phyloP scores from a whole-genome alignment of 495 filamentous ascomycete species.

The Terfezia boudieri region DNA sequence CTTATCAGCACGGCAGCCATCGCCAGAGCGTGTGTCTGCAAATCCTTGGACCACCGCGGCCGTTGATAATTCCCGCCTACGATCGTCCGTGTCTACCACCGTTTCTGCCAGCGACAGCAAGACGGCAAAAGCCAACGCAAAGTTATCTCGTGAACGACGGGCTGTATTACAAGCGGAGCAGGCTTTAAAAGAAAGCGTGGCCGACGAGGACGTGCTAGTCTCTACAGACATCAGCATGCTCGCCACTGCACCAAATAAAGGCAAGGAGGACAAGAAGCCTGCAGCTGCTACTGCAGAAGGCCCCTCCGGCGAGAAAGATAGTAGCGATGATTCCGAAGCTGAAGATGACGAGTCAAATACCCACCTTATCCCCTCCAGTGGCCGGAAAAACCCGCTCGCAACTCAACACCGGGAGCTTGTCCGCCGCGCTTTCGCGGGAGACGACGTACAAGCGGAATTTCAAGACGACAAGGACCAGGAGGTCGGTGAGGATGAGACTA shows the following conservation, averaged over 20 bases:
- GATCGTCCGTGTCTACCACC: neutral
- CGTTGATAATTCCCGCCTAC: neutral
- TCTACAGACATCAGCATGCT: constrained; percentile 5
- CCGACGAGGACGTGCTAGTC: constrained; percentile 13
- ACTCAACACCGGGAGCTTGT: constrained; percentile 61
- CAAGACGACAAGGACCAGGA: constrained; percentile 50
- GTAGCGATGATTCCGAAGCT: constrained; percentile 35
- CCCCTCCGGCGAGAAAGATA: constrained; percentile 17
- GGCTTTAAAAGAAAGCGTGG: constrained; percentile 9
- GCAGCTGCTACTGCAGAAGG: constrained; percentile 13
- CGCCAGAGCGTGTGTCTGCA: constrained; percentile 9
- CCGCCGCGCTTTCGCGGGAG: constrained; percentile 67
- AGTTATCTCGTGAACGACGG: neutral
- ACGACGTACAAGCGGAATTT: constrained; percentile 71
- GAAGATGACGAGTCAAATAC: constrained; percentile 14
- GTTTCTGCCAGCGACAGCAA: neutral
- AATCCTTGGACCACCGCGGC: constrained; percentile 27
- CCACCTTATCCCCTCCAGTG: constrained; percentile 9
- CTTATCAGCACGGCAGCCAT: neutral
- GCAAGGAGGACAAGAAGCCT: constrained; percentile 11
- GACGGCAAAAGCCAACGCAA: neutral
- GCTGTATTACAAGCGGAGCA: neutral
- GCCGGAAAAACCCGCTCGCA: constrained; percentile 4
- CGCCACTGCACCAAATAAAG: neutral
- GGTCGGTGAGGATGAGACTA: constrained; percentile 55